phyloP scores from a whole-genome alignment of 2,329 filamentous ascomycete species.

The Passalora sequoiae region DNA sequence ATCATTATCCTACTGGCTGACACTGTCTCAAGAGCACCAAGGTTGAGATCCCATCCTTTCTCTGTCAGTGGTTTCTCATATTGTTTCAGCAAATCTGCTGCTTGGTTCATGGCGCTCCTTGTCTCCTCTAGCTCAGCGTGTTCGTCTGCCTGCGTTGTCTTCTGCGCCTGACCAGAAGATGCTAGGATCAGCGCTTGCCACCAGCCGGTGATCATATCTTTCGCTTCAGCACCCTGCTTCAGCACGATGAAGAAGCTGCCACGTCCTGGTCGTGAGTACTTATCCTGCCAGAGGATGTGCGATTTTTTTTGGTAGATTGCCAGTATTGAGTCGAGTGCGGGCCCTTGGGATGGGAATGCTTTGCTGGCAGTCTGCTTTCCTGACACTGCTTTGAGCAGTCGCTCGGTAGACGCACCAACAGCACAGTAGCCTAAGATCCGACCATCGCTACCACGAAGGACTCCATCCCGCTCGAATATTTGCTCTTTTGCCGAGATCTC shows the following conservation, averaged over 20 bases:
- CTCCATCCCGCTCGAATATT: constrained; percentile 59
- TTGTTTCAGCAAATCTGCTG: constrained; percentile 42
- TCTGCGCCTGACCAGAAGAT: not conserved
- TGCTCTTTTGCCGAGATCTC: constrained; percentile 58
- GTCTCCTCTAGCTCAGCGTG: not conserved
- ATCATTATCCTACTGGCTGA: constrained; percentile 41
- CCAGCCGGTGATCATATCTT: constrained; percentile 57
- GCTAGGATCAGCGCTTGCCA: constrained; percentile 48
- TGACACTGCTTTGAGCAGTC: constrained; percentile 22
- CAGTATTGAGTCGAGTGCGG: constrained; percentile 43
- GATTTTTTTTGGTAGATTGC: constrained; percentile 40
- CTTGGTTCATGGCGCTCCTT: constrained; percentile 34
- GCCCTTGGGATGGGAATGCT: constrained; percentile 6
- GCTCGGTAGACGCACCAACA: constrained; percentile 44
- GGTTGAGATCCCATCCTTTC: constrained; percentile 62
- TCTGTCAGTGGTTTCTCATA: constrained; percentile 40
- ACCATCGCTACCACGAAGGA: constrained; percentile 53
- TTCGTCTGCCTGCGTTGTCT: not conserved
- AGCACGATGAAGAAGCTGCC: constrained; percentile 52
- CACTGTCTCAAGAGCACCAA: constrained; percentile 61
- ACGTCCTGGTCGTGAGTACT: constrained; percentile 31
- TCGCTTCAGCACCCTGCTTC: constrained; percentile 52
- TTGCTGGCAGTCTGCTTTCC: constrained; percentile 29
- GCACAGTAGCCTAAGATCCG: constrained; percentile 49
- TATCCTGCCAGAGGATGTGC: constrained; percentile 58